Conservation (phyloP, 1,284 basidiomycete genomes). For the Nidula niveotomentosa region DNA sequence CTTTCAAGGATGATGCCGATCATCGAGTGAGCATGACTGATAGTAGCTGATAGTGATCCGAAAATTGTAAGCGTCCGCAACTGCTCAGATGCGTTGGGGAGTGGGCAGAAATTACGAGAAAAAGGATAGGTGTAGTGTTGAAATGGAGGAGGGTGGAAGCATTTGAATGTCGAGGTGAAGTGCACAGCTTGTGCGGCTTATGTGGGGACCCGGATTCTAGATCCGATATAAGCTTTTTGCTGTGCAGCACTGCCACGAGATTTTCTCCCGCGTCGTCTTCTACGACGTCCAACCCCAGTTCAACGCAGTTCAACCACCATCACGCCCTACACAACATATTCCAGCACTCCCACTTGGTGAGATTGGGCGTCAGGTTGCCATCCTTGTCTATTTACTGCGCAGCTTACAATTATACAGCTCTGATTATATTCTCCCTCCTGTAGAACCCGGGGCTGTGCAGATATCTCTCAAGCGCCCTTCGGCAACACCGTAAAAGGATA, state of each 20-base stretch:
- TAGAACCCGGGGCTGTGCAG: not conserved
- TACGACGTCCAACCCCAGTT: not conserved
- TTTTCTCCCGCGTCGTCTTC: constrained; percentile 5
- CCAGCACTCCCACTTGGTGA: too few relatives aligned
- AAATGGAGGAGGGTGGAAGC: not conserved
- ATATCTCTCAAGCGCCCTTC: not conserved
- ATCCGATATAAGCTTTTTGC: constrained; percentile 29
- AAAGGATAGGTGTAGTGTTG: not conserved
- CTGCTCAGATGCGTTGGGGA: too few relatives aligned
- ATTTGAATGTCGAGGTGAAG: constrained; percentile 8
- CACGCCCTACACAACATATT: too few relatives aligned
- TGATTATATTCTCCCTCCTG: not conserved
- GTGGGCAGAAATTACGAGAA: not conserved
- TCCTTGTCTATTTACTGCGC: not conserved
- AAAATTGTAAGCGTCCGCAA: too few relatives aligned
- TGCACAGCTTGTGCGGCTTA: constrained; percentile 23
- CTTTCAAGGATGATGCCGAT: too few relatives aligned
- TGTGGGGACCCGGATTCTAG: constrained; percentile 17
- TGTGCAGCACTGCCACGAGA: constrained; percentile 31
- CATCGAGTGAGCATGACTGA: too few relatives aligned
- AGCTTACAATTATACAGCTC: not conserved
- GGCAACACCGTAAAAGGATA: not conserved
- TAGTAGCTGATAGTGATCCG: too few relatives aligned
- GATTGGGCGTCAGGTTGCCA: too few relatives aligned
- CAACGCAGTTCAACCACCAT: not conserved